Percentiles rank a stretch among this genome's conserved stretches.
phyloP scores from a whole-genome alignment of 345 rosid genomes.

The Salix viminalis region DNA sequence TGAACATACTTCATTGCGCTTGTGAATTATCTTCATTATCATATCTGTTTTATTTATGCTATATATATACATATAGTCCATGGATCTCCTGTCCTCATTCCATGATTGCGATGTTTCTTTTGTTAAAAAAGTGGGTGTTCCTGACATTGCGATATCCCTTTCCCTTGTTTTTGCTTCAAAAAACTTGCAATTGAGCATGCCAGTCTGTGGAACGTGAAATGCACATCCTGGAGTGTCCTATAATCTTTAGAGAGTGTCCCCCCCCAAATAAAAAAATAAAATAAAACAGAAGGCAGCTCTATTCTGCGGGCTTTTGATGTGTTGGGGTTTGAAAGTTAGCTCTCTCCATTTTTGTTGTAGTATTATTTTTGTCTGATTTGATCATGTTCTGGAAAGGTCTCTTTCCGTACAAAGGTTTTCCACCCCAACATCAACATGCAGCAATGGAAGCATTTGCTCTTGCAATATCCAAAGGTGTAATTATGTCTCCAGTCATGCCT shows the following conservation, averaged over 20 bases:
- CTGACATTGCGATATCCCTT: background rate
- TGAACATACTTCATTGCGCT: background rate
- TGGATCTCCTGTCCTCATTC: background rate
- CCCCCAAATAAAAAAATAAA: background rate
- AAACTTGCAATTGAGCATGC: background rate
- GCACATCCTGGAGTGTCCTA: background rate
- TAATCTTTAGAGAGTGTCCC: background rate
- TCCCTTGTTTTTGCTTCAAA: background rate
- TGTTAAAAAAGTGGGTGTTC: background rate
- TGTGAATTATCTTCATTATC: background rate
- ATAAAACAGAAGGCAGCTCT: background rate
- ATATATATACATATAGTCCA: background rate
- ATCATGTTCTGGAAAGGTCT: slow-evolving; percentile 9
- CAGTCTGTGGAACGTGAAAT: background rate
- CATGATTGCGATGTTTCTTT: no score
- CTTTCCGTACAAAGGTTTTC: slow-evolving; percentile 23
- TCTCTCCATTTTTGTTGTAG: background rate
- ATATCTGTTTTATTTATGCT: background rate
- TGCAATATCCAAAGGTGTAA: slow-evolving; percentile 16
- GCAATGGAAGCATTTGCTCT: slow-evolving; percentile 28
- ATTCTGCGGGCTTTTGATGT: background rate
- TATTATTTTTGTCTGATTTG: background rate
- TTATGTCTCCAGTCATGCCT: background rate
- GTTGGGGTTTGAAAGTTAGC: background rate
- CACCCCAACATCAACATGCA: slow-evolving; percentile 23